Percentiles rank a stretch among this genome's conserved stretches.
These are phyloP conservation scores for Hansfordia pulvinata DNA, from an alignment of 2,329 filamentous ascomycete genomes.

Conservation along the genomic window DNA sequence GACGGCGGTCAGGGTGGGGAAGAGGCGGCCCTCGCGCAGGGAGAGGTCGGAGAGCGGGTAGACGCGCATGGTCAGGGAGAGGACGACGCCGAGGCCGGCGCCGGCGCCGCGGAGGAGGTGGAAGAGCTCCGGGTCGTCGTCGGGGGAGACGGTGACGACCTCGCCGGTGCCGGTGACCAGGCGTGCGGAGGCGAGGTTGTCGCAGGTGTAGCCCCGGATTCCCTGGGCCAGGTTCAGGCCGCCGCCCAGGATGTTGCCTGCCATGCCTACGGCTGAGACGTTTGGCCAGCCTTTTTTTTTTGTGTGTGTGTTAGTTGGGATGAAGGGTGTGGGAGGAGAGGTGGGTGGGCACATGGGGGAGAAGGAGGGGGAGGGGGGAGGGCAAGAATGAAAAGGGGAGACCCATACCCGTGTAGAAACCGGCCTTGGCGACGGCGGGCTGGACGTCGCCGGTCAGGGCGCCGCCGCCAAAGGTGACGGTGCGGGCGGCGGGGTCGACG, in stretches of 20 bases:
- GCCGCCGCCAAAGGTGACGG: conserved; percentile 3
- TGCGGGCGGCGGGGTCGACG: conserved; percentile 1
- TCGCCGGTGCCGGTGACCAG: conserved; percentile 2
- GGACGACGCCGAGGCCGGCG: conserved; percentile 1
- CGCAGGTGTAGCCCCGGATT: conserved; percentile 1
- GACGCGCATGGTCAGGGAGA: conserved; percentile 2
- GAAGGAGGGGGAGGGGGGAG: no score
- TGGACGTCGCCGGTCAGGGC: conserved; percentile 2
- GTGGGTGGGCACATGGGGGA: no score
- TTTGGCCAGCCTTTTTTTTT: conserved; percentile 3
- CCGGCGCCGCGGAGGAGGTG: conserved; percentile 2
- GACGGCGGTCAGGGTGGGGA: no score
- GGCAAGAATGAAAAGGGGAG: no score
- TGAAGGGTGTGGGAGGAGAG: no score
- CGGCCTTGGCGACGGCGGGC: conserved; percentile 1
- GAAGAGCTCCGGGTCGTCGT: conserved; percentile 1
- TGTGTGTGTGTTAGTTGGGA: no score
- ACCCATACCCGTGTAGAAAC: conserved; percentile 1
- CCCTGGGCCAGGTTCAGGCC: conserved; percentile 1
- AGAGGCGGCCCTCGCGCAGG: conserved; percentile 1
- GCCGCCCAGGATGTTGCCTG: conserved; percentile 1
- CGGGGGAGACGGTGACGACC: conserved; percentile 1
- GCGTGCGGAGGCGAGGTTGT: conserved; percentile 2
- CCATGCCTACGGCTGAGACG: not conserved
- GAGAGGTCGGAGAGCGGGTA: conserved; percentile 1